phyloP scores from a whole-genome alignment of 2,329 filamentous ascomycete genomes.

The Teratosphaeria gauchensis region DNA sequence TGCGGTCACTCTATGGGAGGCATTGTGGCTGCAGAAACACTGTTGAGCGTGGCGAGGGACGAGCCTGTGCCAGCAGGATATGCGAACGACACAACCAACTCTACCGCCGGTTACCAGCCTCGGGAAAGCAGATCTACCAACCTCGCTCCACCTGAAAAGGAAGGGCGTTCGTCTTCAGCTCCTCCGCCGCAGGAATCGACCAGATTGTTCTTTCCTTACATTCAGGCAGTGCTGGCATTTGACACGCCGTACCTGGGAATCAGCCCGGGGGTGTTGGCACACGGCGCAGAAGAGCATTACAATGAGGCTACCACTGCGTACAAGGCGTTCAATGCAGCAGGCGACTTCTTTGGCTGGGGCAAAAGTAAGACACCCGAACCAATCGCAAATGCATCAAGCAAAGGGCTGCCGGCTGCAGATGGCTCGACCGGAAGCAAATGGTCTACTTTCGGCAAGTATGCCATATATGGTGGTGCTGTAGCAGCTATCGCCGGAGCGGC shows the following conservation, averaged over 20 bases:
- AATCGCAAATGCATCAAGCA: constrained; percentile 17
- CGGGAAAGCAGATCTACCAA: neutral
- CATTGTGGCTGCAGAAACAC: constrained; percentile 84
- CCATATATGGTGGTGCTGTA: constrained; percentile 72
- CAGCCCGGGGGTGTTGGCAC: constrained; percentile 70
- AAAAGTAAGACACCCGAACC: constrained; percentile 10
- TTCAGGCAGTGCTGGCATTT: constrained; percentile 83
- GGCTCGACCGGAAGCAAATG: constrained; percentile 11
- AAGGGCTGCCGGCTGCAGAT: constrained; percentile 21
- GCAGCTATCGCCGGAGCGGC: constrained; percentile 75
- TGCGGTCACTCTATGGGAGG: constrained; percentile 84
- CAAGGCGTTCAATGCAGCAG: constrained; percentile 54
- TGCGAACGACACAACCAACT: constrained; percentile 12
- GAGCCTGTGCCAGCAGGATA: constrained; percentile 35
- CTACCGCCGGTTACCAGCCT: constrained; percentile 4
- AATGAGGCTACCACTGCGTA: constrained; percentile 63
- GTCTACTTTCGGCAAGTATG: constrained; percentile 67
- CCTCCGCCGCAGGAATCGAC: neutral
- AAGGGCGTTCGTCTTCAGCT: neutral
- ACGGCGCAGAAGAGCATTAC: constrained; percentile 79
- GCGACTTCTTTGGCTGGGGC: constrained; percentile 46
- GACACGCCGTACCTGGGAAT: constrained; percentile 88
- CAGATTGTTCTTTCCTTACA: constrained; percentile 21
- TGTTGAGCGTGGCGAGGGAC: constrained; percentile 65
- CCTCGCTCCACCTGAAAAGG: constrained; percentile 1